Evolutionary conservation across 1,284 basidiomycete species (phyloP).

Genomic region (Pterulicium gracile): DNA sequence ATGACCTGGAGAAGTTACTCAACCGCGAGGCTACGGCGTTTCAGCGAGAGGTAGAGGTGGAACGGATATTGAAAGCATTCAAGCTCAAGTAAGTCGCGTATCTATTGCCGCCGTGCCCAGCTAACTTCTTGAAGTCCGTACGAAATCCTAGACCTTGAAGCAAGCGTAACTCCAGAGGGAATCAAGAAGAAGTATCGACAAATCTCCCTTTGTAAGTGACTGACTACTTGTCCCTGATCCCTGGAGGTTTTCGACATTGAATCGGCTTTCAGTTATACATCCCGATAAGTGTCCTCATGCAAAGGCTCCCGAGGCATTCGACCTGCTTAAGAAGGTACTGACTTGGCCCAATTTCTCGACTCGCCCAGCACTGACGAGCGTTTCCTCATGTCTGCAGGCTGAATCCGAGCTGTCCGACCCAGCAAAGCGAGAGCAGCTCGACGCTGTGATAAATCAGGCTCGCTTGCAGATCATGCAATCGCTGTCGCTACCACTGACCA

Average conservation of each 20-base stretch:
- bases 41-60: slow-evolving; percentile 76
- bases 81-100: slow-evolving; percentile 58
- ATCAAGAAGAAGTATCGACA: slow-evolving; percentile 76
- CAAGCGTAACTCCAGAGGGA: slow-evolving; percentile 52
- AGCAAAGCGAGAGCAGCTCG: slow-evolving; percentile 65
- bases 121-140: slow-evolving; percentile 45
- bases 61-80: slow-evolving; percentile 75
- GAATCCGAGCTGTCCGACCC: slow-evolving; percentile 70
- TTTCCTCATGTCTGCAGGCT: slow-evolving; percentile 33
- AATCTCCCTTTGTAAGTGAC: slow-evolving; percentile 62
- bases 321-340: slow-evolving; percentile 77
- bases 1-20: slow-evolving; percentile 62
- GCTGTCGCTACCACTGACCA: slow-evolving; percentile 45
- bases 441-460: slow-evolving; percentile 66
- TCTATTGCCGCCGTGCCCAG: slow-evolving; percentile 1
- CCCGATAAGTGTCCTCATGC: slow-evolving; percentile 76
- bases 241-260: not conserved
- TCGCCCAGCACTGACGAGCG: slow-evolving; percentile 2
- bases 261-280: slow-evolving; percentile 63
- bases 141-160: slow-evolving; percentile 63
- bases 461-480: slow-evolving; percentile 50
- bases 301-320: slow-evolving; percentile 75
- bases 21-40: slow-evolving; percentile 73
- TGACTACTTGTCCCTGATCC: slow-evolving; percentile 6
- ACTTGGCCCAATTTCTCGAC: not conserved